phyloP scores from a whole-genome alignment of 495 filamentous ascomycete genomes.

The Parathielavia appendiculata region DNA sequence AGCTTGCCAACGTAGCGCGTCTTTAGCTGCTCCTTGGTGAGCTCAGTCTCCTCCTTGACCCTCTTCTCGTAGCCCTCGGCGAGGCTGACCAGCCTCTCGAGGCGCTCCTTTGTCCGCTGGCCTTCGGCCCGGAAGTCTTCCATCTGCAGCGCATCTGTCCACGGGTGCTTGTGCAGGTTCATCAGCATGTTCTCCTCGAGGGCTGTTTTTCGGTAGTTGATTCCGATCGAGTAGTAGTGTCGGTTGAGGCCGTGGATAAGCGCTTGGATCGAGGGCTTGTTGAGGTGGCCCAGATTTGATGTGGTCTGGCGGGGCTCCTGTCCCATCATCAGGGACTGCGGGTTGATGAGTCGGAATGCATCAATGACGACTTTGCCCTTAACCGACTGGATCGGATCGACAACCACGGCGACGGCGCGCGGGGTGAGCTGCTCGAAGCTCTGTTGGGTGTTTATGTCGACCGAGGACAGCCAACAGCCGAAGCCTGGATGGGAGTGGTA shows the following conservation, averaged over 20 bases:
- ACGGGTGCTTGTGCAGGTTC: constrained; percentile 98
- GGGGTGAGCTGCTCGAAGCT: constrained; percentile 97
- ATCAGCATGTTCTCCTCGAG: constrained; percentile 99
- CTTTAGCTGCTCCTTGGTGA: constrained; percentile 96
- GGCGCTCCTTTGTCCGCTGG: constrained; percentile 71
- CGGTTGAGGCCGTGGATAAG: constrained; percentile 96
- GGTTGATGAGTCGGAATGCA: constrained; percentile 97
- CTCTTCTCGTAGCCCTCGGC: constrained; percentile 97
- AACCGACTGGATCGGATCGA: constrained; percentile 97
- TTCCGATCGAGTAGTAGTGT: constrained; percentile 98
- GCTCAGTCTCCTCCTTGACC: constrained; percentile 94
- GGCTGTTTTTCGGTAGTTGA: constrained; percentile 96
- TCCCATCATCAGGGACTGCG: constrained; percentile 95
- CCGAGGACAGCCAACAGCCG: constrained; percentile 96
- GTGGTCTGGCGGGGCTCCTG: constrained; percentile 98
- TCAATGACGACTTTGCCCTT: constrained; percentile 99
- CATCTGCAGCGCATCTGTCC: constrained; percentile 97
- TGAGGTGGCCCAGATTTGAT: constrained; percentile 93
- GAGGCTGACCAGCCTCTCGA: constrained; percentile 80
- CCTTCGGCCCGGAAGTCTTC: constrained; percentile 87
- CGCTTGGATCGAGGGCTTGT: constrained; percentile 99
- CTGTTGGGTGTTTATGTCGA: constrained; percentile 99
- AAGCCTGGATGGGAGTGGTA: constrained; percentile 99
- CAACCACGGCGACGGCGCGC: constrained; percentile 92
- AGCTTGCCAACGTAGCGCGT: constrained; percentile 98